These are phyloP conservation scores for Apiospora phragmitis DNA, from an alignment of 2,329 filamentous ascomycete genomes.

Conservation along the genomic window DNA sequence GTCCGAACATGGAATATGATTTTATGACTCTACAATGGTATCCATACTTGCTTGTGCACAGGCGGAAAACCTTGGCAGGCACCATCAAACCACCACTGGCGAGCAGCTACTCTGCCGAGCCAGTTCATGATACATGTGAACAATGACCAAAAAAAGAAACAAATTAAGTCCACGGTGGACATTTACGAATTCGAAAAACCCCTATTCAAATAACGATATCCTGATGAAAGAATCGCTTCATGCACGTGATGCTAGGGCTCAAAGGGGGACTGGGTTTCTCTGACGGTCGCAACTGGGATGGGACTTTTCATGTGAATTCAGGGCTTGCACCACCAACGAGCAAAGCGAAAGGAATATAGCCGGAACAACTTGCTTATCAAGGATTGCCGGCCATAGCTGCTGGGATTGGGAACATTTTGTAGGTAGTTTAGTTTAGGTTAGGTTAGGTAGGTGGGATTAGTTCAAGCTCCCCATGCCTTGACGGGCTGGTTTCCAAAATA, in stretches of 20 bases:
- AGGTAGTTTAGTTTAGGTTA: neutral
- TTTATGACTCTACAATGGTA: neutral
- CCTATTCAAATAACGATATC: neutral
- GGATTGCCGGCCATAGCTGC: neutral
- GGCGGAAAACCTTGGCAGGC: neutral
- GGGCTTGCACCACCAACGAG: neutral
- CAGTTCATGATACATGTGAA: neutral
- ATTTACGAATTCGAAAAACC: neutral
- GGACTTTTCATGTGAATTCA: neutral
- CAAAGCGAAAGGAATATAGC: neutral
- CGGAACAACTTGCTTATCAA: neutral
- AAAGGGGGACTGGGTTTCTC: neutral
- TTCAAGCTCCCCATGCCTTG: neutral
- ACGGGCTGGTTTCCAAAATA: neutral
- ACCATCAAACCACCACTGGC: neutral
- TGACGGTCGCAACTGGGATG: neutral
- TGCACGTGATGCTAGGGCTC: neutral
- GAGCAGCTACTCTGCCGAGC: neutral
- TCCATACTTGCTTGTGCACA: neutral
- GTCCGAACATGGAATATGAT: neutral
- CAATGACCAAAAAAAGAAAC: neutral
- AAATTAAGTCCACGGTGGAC: neutral
- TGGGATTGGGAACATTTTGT: neutral
- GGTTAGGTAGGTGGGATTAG: neutral
- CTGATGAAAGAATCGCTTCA: constrained; percentile 1